Conservation (phyloP, 345 rosid genomes). For the rapeseed (Brassica napus) region Da-Ae NC_063444.1:26485501-26486000, state of each 20-base stretch:
- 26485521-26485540: constrained; percentile 35
- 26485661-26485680: constrained; percentile 17
- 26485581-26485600: constrained; percentile 33
- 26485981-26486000: too few relatives aligned
- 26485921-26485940: background rate
- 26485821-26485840: constrained; percentile 1
- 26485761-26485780: constrained; percentile 20
- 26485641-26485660: constrained; percentile 25
- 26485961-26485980: too few relatives aligned
- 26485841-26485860: constrained; percentile 9
- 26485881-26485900: background rate
- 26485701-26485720: background rate
- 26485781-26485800: background rate
- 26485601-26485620: constrained; percentile 26
- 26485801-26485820: constrained; percentile 14
- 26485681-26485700: constrained; percentile 6
- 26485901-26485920: background rate
- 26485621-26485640: constrained; percentile 33
- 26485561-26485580: constrained; percentile 12
- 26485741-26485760: constrained; percentile 19
- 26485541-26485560: constrained; percentile 23
- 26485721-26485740: constrained; percentile 14
- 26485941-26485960: too few relatives aligned
- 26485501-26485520: constrained; percentile 33
- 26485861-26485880: constrained; percentile 16